Percentiles rank a stretch among this genome's conserved stretches.
These are phyloP conservation scores for Cerrena zonata DNA, from an alignment of 1,284 basidiomycete species.

Conservation along the genomic window DNA sequence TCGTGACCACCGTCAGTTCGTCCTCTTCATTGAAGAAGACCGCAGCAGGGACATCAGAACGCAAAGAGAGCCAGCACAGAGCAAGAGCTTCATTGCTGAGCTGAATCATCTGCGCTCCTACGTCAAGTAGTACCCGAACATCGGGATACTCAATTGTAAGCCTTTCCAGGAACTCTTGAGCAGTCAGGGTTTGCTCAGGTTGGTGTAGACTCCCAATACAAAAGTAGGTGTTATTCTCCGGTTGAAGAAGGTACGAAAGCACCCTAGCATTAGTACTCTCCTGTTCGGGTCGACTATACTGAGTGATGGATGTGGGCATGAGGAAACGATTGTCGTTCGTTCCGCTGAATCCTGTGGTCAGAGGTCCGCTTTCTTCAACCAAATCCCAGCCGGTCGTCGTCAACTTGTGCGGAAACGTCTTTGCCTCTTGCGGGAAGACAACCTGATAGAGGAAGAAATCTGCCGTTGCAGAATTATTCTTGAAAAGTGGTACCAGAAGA, in stretches of 20 bases:
- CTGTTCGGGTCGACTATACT: conserved; percentile 38
- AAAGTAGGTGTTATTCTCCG: conserved; percentile 41
- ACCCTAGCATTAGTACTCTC: conserved; percentile 47
- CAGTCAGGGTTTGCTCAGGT: conserved; percentile 12
- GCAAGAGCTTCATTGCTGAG: conserved; percentile 39
- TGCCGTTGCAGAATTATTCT: conserved; percentile 35
- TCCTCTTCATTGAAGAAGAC: conserved; percentile 46
- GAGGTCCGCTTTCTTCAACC: conserved; percentile 31
- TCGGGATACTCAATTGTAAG: conserved; percentile 30
- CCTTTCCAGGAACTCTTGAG: conserved; percentile 25
- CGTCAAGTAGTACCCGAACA: conserved; percentile 45
- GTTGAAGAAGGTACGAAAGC: conserved; percentile 37
- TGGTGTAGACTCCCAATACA: too few relatives aligned
- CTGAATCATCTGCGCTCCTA: conserved; percentile 55
- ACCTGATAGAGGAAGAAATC: conserved; percentile 45
- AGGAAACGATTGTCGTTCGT: conserved; percentile 50
- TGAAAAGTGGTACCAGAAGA: conserved; percentile 26
- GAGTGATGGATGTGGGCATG: conserved; percentile 41
- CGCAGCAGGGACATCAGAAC: conserved; percentile 39
- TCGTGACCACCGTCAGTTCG: conserved; percentile 36
- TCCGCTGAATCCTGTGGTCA: conserved; percentile 51
- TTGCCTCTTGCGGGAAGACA: conserved; percentile 46
- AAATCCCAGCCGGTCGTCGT: conserved; percentile 51
- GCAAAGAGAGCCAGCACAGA: conserved; percentile 34
- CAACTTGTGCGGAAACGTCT: conserved; percentile 43